Evolutionary conservation across 2,329 filamentous ascomycete genomes (phyloP), one percentile per base, ranked within the genome.

Genomic region (Cladosporium phlei): DNA sequence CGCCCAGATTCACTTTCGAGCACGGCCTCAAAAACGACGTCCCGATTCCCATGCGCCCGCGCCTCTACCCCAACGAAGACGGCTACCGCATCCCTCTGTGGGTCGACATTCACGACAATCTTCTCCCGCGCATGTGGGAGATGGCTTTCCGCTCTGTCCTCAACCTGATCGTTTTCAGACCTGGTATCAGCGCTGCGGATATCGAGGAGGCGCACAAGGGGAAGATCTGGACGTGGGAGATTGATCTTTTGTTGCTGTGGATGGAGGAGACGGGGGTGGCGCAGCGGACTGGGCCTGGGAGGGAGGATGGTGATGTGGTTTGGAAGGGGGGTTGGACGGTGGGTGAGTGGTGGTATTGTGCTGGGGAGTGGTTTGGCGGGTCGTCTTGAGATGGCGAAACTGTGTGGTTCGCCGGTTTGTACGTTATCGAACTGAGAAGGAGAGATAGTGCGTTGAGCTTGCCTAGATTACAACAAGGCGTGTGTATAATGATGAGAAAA

Each of bases 291-390:
- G 61, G 69, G 14, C 58, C 46, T 57, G 37, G 67, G 65, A n/a
- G n/a, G n/a, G 37, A 59, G 65, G 39, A 74, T 68, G 47, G 46
- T 5, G 38, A 59, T 32, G 58, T 55, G 9, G 28, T 56, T 17
- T 61, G 59, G 55, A 59, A 55, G 37, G 60, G 61, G 19, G 61
- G 61, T 0, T 72, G 70, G 42, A 72, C 64, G 5, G 73, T 77
- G 3, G 69, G 68, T 19, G 80, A 84, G 61, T 85, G 80, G 82
- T 86, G 83, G 83, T 86, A 82, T 79, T 61, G 82, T 19, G 37
- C 37, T 29, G 37, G 17, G 24, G 14, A 17, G 11, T 27, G 25
- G n/a, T 25, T 25, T 25, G 24, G n/a, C n/a, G n/a, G n/a, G n/a
- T n/a, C n/a, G n/a, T n/a, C n/a, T n/a, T n/a, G n/a, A n/a, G n/a